Evolutionary conservation across 2,329 filamentous ascomycete species (phyloP).

Genomic region (Exophiala oligosperma): DNA sequence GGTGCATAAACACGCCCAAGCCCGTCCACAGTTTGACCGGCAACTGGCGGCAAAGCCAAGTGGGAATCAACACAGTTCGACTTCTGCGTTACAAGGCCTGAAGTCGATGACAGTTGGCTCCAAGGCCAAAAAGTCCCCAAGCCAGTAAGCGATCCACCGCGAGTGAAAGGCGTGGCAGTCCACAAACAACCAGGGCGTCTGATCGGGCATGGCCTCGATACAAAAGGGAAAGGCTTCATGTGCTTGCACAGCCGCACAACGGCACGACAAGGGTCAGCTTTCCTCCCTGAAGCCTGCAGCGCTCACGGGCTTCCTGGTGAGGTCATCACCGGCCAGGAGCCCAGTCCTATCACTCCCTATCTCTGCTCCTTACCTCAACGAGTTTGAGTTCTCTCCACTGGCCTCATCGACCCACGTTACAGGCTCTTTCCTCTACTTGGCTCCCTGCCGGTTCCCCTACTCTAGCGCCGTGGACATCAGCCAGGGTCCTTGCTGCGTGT

Average conservation of each 20-base stretch:
- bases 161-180: conserved; percentile 14
- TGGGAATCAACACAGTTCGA: background rate
- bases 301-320: conserved; percentile 5
- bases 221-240: background rate
- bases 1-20: background rate
- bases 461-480: conserved; percentile 1
- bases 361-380: conserved; percentile 1
- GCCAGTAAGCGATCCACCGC: conserved; percentile 4
- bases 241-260: conserved; percentile 23
- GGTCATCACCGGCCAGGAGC: conserved; percentile 8
- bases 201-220: conserved; percentile 1
- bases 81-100: conserved; percentile 6
- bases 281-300: conserved; percentile 18
- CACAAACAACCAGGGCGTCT: conserved; percentile 3
- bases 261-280: background rate
- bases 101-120: conserved; percentile 11
- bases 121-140: conserved; percentile 1
- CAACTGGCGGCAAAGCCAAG: conserved; percentile 7
- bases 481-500: conserved; percentile 2
- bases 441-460: conserved; percentile 8
- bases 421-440: background rate
- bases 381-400: conserved; percentile 3
- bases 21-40: conserved; percentile 3
- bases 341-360: conserved; percentile 14
- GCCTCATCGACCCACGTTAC: conserved; percentile 3